Evolutionary conservation across 2,329 filamentous ascomycete genomes (phyloP), one percentile per base, ranked within the genome.

Genomic region (Shiraia bambusicola): DNA sequence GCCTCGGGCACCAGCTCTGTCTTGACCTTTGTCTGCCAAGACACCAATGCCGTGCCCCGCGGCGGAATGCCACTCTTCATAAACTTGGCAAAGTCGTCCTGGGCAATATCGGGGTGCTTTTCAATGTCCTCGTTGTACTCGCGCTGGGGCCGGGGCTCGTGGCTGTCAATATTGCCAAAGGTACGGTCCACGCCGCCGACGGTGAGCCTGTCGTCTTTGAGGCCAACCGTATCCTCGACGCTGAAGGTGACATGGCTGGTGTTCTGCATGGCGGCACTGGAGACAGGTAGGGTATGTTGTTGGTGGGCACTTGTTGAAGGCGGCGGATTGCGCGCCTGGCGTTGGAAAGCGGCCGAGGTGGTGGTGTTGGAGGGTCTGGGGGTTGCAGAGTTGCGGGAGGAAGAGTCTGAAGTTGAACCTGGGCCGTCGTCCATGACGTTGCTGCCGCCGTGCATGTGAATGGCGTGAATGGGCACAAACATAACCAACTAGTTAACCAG

Each of bases 31-130:
- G 52, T 64, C 50, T 72, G 53, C 76, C 76, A 71, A 57, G 67
- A 65, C 9, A 81, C 71, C 17, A 78, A 70, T 7, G 78, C 74
- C 29, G 76, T 76, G 42, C 74, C 75, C 36, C 70, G 70, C 2
- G 78, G 76, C 0, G 78, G 78, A 50, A 74, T 66, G 42, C 73
- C 73, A 14, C 63, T 66, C 30, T 56, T 61, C 51, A 73, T 52
- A 47, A 76, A 76, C 17, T 61, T 56, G 22, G 56, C 49, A 37
- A 72, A 74, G 6, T 62, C 59, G 2, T 46, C 49, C 4, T 28
- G 36, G n/a, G 59, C 41, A 12, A 72, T 47, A 54, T 67, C 48
- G 39, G 49, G 15, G 41, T 68, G 58, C 52, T 66, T 53, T 44
- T 65, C 59, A 12, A 67, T 68, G 37, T 70, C 66, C 12, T 66